Evolutionary conservation across 441 rosid species (phyloP).

Genomic region (Gossypium aridum): DNA sequence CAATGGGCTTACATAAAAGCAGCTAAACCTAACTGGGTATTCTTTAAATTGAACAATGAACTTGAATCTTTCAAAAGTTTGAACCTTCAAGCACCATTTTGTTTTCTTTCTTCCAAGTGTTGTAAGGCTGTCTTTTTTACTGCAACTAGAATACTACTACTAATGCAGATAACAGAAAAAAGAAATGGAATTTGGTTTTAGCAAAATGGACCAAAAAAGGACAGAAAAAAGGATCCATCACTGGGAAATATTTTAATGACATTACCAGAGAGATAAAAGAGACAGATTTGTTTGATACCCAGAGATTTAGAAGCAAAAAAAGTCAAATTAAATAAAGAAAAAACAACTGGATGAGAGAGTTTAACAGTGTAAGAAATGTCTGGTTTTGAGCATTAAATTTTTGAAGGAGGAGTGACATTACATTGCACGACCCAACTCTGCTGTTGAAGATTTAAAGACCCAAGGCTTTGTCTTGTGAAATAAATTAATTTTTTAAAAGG

Average conservation of each 20-base stretch:
- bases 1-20: constrained; percentile 9
- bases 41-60: constrained; percentile 19
- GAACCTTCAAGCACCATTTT: constrained; percentile 17
- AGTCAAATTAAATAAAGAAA: constrained; percentile 3
- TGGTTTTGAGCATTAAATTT: constrained; percentile 19
- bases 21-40: constrained; percentile 25
- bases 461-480: constrained; percentile 13
- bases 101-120: background rate
- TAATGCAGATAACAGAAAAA: background rate
- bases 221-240: background rate
- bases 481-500: background rate
- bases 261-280: constrained; percentile 14
- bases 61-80: constrained; percentile 13
- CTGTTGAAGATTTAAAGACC: constrained; percentile 16
- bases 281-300: constrained; percentile 8
- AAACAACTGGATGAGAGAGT: background rate
- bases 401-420: constrained; percentile 7
- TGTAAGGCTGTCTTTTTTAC: background rate
- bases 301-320: constrained; percentile 5
- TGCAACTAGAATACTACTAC: background rate
- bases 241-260: constrained; percentile 12
- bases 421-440: background rate
- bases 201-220: background rate
- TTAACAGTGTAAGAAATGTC: constrained; percentile 13
- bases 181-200: background rate